Evolutionary conservation across 1,139 yeast species (phyloP).

Genomic region (Kazachstania sp.): DNA sequence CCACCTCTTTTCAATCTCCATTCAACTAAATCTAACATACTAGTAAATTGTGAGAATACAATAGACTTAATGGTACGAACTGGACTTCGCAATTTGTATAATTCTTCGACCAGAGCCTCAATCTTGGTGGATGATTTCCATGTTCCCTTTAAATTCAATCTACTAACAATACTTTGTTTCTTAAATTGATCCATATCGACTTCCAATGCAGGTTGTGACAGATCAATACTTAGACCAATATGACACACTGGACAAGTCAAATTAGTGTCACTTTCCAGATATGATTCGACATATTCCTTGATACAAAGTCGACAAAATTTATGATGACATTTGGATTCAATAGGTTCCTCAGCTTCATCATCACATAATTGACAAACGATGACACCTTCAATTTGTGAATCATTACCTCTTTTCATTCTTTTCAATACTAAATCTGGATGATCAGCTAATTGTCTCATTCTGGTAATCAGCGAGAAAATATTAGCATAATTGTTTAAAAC

Average conservation of each 20-base stretch:
- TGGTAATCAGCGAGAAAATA: conserved; percentile 85
- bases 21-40: conserved; percentile 62
- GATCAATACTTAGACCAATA: conserved; percentile 79
- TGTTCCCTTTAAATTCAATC: conserved; percentile 40
- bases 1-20: conserved; percentile 42
- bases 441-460: conserved; percentile 97
- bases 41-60: conserved; percentile 78
- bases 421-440: conserved; percentile 93
- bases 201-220: conserved; percentile 80
- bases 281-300: conserved; percentile 80
- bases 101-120: conserved; percentile 86
- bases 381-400: conserved; percentile 42
- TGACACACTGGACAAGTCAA: conserved; percentile 94
- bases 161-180: conserved; percentile 79
- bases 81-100: conserved; percentile 78
- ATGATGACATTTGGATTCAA: conserved; percentile 89
- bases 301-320: conserved; percentile 87
- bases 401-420: conserved; percentile 38
- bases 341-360: conserved; percentile 96
- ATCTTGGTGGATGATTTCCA: conserved; percentile 49
- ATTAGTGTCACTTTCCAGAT: conserved; percentile 46
- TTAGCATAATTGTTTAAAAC: conserved; percentile 93
- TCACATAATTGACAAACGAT: conserved; percentile 89
- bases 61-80: conserved; percentile 73
- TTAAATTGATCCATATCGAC: conserved; percentile 52